Base-by-base conservation (phyloP, 106 monocot genomes). In the Iris macrosiphon region DNA sequence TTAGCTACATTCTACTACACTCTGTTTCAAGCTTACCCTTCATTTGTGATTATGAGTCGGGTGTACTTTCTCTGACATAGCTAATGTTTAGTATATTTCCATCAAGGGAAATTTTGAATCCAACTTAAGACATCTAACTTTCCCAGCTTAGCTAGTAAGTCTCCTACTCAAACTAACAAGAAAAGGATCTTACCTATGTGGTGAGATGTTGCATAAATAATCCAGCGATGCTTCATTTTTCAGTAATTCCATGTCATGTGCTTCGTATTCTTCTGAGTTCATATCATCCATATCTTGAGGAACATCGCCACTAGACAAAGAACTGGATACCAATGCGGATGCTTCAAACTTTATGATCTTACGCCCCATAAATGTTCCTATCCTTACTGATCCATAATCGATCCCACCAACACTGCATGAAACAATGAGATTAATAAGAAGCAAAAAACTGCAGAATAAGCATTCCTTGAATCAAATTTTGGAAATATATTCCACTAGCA, bases 321-420 rank as follows among this genome's bases (percentile, higher is more conserved):
- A 83, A 28, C 56, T 49, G 19, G 77, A 71, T 39, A 72, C 45
- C 33, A 89, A 32, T 24, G 65, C 51, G 31, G 60, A 42, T 60
- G 45, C 60, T 62, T 66, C 52, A 59, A 66, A 70, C 27, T 90
- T 90, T 41, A 98, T 98, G 30, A 98, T 98, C 47, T 90, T 90
- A 41, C 90, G 72, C n/a, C 96, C 96, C 90, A 98, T 98, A 42
- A 89, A 98, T 23, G 96, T 67, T 14, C 96, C 96, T 73, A 98
- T 79, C 65, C 96, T 86, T 10, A 98, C 96, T 40, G 96, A 98
- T 60, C 90, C 96, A 80, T 98, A 98, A 70, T 98, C 96, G 52
- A 74, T 78, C 49, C 96, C 96, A 47, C 96, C 90, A 60, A 98
- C 86, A 75, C 96, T 98, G 70, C 49, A 66, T 10, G n/a, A n/a